These are phyloP conservation scores for Talaromyces ruber DNA, from an alignment of 495 filamentous ascomycete genomes.

Conservation along the genomic window DNA sequence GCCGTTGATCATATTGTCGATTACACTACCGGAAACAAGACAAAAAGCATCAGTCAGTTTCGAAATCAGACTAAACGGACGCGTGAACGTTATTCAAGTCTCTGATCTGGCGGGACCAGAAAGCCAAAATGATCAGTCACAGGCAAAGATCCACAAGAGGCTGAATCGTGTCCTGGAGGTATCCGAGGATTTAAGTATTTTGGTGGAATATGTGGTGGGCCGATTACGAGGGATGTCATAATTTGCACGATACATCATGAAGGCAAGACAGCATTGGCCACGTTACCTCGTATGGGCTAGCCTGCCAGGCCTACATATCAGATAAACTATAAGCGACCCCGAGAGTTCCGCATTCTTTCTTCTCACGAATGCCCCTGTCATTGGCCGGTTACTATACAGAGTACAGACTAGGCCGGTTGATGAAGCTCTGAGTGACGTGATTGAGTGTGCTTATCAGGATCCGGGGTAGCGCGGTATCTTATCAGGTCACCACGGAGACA, in stretches of 20 bases:
- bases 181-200: conserved; percentile 46
- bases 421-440: background rate
- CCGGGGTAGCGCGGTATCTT: background rate
- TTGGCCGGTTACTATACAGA: background rate
- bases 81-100: conserved; percentile 36
- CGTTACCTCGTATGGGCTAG: background rate
- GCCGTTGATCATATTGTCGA: conserved; percentile 34
- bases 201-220: conserved; percentile 46
- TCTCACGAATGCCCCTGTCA: background rate
- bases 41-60: conserved; percentile 33
- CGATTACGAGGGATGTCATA: background rate
- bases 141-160: conserved; percentile 27
- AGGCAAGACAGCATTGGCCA: background rate
- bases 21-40: conserved; percentile 19
- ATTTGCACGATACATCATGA: background rate
- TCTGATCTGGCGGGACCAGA: conserved; percentile 14
- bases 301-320: background rate
- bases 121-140: background rate
- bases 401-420: background rate
- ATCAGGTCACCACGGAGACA: background rate
- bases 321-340: background rate
- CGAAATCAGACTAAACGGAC: conserved; percentile 54
- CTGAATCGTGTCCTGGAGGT: conserved; percentile 34
- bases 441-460: background rate
- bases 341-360: background rate